These are phyloP conservation scores for Macrolepiota dolichaula DNA, from an alignment of 768 basidiomycete genomes.

Conservation along the genomic window DNA sequence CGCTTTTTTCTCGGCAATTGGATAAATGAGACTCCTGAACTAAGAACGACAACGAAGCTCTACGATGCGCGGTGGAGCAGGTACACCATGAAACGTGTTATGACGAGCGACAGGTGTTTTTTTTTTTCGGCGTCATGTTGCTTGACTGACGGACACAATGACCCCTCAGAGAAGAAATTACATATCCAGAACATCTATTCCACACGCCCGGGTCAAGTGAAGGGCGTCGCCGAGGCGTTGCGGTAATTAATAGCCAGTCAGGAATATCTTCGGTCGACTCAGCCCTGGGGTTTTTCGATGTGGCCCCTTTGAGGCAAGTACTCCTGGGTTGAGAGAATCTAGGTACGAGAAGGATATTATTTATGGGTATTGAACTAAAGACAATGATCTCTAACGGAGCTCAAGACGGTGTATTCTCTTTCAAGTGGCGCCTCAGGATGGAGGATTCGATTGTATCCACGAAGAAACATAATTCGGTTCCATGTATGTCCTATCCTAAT, in stretches of 20 bases:
- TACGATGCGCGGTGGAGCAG: background rate
- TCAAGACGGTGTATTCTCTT: background rate
- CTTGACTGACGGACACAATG: background rate
- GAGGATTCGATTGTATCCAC: background rate
- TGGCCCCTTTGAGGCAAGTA: background rate
- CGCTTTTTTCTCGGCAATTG: background rate
- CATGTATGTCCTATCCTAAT: background rate
- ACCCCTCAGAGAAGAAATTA: background rate
- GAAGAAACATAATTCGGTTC: background rate
- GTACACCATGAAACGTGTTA: background rate
- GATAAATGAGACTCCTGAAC: slow-evolving; percentile 1
- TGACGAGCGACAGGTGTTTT: background rate
- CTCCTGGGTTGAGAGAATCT: background rate
- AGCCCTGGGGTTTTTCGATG: background rate
- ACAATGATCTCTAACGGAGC: too few relatives aligned
- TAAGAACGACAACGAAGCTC: background rate
- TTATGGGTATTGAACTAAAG: too few relatives aligned
- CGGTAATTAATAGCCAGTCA: background rate
- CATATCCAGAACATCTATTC: background rate
- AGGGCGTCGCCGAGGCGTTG: background rate
- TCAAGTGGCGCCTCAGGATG: background rate
- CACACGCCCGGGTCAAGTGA: background rate
- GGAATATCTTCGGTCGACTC: background rate
- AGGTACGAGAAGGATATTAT: background rate
- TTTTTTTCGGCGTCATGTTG: background rate